Evolutionary conservation across 2,329 filamentous ascomycete genomes (phyloP), one percentile per base, ranked within the genome.

Genomic region (Colletotrichum scovillei): DNA sequence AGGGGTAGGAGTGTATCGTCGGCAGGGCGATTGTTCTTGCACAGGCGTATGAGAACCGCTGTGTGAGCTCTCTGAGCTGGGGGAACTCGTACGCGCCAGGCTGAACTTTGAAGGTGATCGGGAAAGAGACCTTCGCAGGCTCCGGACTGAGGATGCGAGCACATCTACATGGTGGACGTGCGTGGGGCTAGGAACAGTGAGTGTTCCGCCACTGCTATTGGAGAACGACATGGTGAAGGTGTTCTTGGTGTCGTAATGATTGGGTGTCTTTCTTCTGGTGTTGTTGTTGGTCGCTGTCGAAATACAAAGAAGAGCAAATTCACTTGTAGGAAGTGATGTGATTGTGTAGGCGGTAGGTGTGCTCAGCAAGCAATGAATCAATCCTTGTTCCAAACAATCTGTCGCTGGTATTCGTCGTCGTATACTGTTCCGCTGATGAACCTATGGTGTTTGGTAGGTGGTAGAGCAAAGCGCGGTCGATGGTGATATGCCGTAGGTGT

Each of bases 31-130:
- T 65, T 75, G 74, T 22, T 76, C 67, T 60, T 58, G 73, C 42
- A 67, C 38, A 22, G 74, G 73, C 12, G 74, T 75, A 24, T 76
- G 64, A 16, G 74, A 73, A 60, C 71, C 71, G 63, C 69, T 73
- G 58, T 86, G 84, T 68, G 91, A 89, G 75, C 81, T 80, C 42
- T 88, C 84, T 16, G 86, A 85, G 70, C 81, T 83, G 74, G 87
- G 84, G 0, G 88, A 88, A 57, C 82, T 82, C 58, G 85, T 81
- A 75, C 87, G 86, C 63, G 83, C 81, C 46, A 97, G 85, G 69
- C 90, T 88, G 81, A 97, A 96, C 82, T 97, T 97, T 38, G 96
- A 98, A 12, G 96, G 96, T n/a, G 96, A 98, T 78, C 95, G 91
- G 70, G 95, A 98, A 75, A 98, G 88, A 30, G 96, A 98, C 77